Conservation (phyloP, 1,284 basidiomycete species). For the Hypsizygus ulmarius region DNA sequence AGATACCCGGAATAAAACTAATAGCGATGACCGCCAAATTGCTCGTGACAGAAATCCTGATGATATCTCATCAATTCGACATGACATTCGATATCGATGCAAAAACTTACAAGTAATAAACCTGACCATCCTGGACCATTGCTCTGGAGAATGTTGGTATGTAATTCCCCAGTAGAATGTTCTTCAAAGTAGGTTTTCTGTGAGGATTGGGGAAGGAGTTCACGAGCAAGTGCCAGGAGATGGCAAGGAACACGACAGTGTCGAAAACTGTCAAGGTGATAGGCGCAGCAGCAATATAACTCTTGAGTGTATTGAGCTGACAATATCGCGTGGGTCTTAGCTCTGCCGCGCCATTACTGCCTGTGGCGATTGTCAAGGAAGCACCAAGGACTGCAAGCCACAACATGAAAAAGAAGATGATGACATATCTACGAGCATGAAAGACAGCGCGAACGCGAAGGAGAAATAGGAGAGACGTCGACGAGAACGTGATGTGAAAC, state of each 20-base stretch:
- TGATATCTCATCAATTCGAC: too few relatives aligned
- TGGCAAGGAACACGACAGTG: constrained; percentile 5
- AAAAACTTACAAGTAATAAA: constrained; percentile 7
- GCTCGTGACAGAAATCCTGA: too few relatives aligned
- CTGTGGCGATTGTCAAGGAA: neutral
- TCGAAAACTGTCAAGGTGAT: neutral
- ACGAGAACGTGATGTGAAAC: constrained; percentile 19
- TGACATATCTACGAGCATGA: constrained; percentile 19
- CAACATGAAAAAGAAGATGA: constrained; percentile 24
- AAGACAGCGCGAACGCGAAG: constrained; percentile 32
- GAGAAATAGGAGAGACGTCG: constrained; percentile 32
- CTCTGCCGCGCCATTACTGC: neutral
- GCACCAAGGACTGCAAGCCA: constrained; percentile 29
- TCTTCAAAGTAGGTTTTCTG: neutral
- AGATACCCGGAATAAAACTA: too few relatives aligned
- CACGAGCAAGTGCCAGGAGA: constrained; percentile 1
- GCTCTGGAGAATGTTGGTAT: constrained; percentile 3
- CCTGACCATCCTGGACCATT: constrained; percentile 6
- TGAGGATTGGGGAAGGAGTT: neutral
- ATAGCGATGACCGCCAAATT: too few relatives aligned
- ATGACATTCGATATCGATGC: too few relatives aligned
- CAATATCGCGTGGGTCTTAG: neutral
- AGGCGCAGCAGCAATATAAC: neutral
- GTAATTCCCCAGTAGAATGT: neutral
- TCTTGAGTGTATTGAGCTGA: neutral